Evolutionary conservation across 495 filamentous ascomycete species (phyloP), one percentile per base, ranked within the genome.

Genomic region (Antarctomyces pellizariae): DNA sequence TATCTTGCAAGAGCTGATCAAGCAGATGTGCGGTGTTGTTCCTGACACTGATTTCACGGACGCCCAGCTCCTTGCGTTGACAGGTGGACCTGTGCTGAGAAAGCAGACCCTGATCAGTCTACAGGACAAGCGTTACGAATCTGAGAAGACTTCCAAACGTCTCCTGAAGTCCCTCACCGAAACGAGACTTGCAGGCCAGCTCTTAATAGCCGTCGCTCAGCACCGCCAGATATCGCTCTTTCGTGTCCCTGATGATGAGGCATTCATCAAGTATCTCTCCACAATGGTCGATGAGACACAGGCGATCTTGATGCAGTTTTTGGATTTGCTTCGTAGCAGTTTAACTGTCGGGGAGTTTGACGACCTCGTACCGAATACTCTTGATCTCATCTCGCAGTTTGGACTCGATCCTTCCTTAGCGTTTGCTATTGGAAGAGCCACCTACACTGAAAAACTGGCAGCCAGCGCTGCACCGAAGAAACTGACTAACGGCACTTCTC

Each of bases 201-300:
- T 93, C 5, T 61, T 95, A 13, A 62, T 92, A 35, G 67, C 83
- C 22, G 80, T 99, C 41, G 82, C 83, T 2, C 82, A 90, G 37
- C 75, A 92, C 41, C 63, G 77, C 16, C 64, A 79, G 39, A 71
- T 68, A 6, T 83, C 74, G 34, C 64, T 86, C 17, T 84, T 67
- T 46, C 65, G 63, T 10, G 52, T 75, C 18, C 49, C 61, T 4
- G 67, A 76, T 22, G 52, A 54, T 16, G 61, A 67, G 13, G 67
- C 71, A 2, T 75, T 78, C 36, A 59, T 65, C 46, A 99, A 95
- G 41, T 58, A 86, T 16, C 43, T 93, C 8, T 73, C 75, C 5
- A 73, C 75, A 30, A 64, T 91, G 26, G 68, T 89, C 26, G 89
- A 99, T 39, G 78, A 89, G 44, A 74, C 91, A 15, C 77, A 90